Percentiles rank a stretch among this genome's conserved stretches.
These are phyloP conservation scores for Rhizomucor pusillus DNA, from an alignment of 371 early-diverging fungal genomes.

Conservation along the genomic window DNA sequence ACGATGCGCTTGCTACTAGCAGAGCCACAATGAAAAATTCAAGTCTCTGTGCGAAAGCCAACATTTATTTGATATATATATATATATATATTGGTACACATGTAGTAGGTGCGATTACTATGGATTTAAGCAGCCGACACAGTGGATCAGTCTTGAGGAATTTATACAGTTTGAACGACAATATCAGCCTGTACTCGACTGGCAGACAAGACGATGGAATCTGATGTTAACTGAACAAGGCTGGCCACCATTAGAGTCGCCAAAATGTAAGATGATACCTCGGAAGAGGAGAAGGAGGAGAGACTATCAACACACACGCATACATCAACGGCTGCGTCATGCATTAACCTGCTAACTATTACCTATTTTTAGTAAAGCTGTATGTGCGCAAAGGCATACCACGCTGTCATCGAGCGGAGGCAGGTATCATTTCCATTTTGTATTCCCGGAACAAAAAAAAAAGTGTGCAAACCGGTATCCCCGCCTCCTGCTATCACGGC, in stretches of 20 bases:
- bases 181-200: slow-evolving; percentile 47
- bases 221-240: slow-evolving; percentile 41
- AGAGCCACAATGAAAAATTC: too few relatives aligned
- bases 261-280: slow-evolving; percentile 38
- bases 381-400: slow-evolving; percentile 82
- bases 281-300: too few relatives aligned
- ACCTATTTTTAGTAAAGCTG: slow-evolving; percentile 52
- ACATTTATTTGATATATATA: too few relatives aligned
- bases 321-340: neutral
- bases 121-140: slow-evolving; percentile 60
- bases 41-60: too few relatives aligned
- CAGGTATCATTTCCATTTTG: slow-evolving; percentile 17
- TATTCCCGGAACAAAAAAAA: neutral
- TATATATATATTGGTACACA: too few relatives aligned
- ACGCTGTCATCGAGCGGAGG: slow-evolving; percentile 57
- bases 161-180: slow-evolving; percentile 49
- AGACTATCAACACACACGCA: too few relatives aligned
- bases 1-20: too few relatives aligned
- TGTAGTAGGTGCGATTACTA: slow-evolving; percentile 47
- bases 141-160: slow-evolving; percentile 49
- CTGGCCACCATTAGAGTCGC: slow-evolving; percentile 38
- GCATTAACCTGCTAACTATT: neutral
- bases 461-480: neutral
- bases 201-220: slow-evolving; percentile 57
- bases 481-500: neutral